phyloP scores from a whole-genome alignment of 2,329 filamentous ascomycete species.

The Colletotrichum spaethianum region DNA sequence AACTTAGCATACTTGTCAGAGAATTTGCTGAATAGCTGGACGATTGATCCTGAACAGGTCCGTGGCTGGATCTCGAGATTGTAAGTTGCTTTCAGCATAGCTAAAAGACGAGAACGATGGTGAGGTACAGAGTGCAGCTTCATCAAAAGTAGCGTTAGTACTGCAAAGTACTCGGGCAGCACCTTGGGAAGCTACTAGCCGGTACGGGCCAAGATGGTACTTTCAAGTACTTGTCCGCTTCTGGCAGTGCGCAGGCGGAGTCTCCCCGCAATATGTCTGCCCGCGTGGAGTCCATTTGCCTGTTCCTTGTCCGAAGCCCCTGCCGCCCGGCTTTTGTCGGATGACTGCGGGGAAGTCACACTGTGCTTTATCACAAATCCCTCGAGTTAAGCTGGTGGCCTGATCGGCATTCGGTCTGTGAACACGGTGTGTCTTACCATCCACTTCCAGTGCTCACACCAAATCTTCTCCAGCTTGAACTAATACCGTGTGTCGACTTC shows the following conservation, averaged over 20 bases:
- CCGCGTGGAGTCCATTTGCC: slow-evolving; percentile 18
- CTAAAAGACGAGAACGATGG: background rate
- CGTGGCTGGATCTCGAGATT: background rate
- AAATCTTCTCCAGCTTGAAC: background rate
- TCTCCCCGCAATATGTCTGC: slow-evolving; percentile 35
- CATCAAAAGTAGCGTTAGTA: background rate
- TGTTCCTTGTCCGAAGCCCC: slow-evolving; percentile 10
- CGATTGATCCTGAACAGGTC: background rate
- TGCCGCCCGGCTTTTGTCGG: slow-evolving; percentile 24
- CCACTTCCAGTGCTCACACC: too few relatives aligned
- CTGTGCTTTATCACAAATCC: slow-evolving; percentile 13
- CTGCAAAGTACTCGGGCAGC: background rate
- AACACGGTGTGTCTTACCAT: background rate
- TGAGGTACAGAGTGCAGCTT: background rate
- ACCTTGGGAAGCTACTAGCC: background rate
- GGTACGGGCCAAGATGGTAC: background rate
- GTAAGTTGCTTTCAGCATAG: background rate
- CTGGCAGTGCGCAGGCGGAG: slow-evolving; percentile 29
- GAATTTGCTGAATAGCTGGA: background rate
- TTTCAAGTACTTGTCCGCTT: background rate
- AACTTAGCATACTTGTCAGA: background rate
- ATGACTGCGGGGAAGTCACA: slow-evolving; percentile 16
- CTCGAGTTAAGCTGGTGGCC: slow-evolving; percentile 12
- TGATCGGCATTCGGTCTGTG: background rate
- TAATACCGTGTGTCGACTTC: slow-evolving; percentile 18